A percentile compares a stretch with the other conserved stretches of the same genome.
These are phyloP conservation scores for Cladosporium sp. DNA, from an alignment of 2,329 filamentous ascomycete genomes.

Conservation along the genomic window DNA sequence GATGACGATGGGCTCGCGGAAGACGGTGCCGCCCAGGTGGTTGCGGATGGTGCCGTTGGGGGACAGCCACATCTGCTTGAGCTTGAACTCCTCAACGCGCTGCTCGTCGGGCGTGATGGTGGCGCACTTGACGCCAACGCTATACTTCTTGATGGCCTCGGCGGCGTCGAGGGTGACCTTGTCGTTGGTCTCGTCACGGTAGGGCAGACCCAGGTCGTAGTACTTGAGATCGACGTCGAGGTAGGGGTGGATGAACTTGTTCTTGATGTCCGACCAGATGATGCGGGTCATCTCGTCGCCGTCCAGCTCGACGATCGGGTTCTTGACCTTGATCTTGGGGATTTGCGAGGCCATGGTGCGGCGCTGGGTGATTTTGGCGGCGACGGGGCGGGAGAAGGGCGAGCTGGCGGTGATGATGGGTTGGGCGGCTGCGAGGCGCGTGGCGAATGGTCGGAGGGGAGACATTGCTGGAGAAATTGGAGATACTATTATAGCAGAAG, in stretches of 20 bases:
- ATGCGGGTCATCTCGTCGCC: constrained; percentile 95
- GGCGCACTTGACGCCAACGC: constrained; percentile 97
- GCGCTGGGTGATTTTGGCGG: constrained; percentile 31
- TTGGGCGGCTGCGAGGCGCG: constrained; percentile 15
- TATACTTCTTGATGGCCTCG: constrained; percentile 98
- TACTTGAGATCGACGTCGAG: constrained; percentile 92
- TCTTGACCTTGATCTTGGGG: constrained; percentile 98
- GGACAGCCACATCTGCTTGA: constrained; percentile 99
- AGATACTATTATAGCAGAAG: neutral
- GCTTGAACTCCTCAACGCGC: constrained; percentile 94
- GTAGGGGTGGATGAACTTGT: constrained; percentile 96
- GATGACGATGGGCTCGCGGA: constrained; percentile 98
- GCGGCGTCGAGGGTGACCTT: constrained; percentile 93
- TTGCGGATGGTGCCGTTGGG: constrained; percentile 85
- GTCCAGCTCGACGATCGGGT: constrained; percentile 96
- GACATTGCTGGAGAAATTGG: constrained; percentile 19
- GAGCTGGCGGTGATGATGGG: constrained; percentile 16
- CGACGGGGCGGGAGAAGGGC: constrained; percentile 28
- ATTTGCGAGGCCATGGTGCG: constrained; percentile 37
- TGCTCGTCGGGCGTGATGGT: constrained; percentile 98
- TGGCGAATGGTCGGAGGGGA: constrained; percentile 19
- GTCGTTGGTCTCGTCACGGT: constrained; percentile 94
- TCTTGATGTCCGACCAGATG: constrained; percentile 99
- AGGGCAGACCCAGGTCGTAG: constrained; percentile 65
- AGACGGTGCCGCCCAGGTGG: constrained; percentile 84